Percentiles rank a stretch among this genome's conserved stretches.
Evolutionary conservation across 2,329 filamentous ascomycete species (phyloP).

Genomic region (Colletotrichum lentis): DNA sequence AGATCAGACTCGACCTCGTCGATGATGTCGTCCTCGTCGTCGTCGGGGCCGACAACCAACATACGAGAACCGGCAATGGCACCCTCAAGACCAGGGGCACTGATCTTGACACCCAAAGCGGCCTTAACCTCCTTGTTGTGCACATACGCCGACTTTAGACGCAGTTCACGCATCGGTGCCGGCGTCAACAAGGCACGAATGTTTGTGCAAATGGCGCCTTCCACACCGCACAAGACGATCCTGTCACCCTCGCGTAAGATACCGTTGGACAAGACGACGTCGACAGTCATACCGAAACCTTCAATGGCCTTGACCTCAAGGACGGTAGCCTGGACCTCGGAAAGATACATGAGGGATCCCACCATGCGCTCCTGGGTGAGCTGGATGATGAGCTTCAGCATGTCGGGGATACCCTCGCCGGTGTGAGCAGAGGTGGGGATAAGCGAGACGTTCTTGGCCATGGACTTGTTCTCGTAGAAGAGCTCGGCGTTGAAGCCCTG

Average conservation of each 20-base stretch:
- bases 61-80: constrained; percentile 96
- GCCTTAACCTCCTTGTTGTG: constrained; percentile 99
- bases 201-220: constrained; percentile 93
- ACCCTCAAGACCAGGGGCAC: constrained; percentile 91
- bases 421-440: constrained; percentile 97
- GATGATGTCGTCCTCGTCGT: constrained; percentile 95
- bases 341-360: constrained; percentile 95
- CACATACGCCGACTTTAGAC: constrained; percentile 94
- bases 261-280: constrained; percentile 96
- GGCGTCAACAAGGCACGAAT: constrained; percentile 94
- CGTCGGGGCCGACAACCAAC: constrained; percentile 91
- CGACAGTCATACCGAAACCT: constrained; percentile 97
- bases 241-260: constrained; percentile 92
- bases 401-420: constrained; percentile 98
- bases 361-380: constrained; percentile 98
- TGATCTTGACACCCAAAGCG: constrained; percentile 97
- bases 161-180: constrained; percentile 89
- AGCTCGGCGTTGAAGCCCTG: constrained; percentile 98
- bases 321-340: constrained; percentile 96
- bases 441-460: constrained; percentile 93
- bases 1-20: constrained; percentile 97
- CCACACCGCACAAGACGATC: constrained; percentile 94
- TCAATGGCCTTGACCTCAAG: constrained; percentile 99
- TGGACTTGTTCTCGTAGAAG: constrained; percentile 97
- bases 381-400: constrained; percentile 93